Base-by-base conservation (phyloP, 2,329 filamentous ascomycete genomes). In the Corinectria fuckeliana region DNA sequence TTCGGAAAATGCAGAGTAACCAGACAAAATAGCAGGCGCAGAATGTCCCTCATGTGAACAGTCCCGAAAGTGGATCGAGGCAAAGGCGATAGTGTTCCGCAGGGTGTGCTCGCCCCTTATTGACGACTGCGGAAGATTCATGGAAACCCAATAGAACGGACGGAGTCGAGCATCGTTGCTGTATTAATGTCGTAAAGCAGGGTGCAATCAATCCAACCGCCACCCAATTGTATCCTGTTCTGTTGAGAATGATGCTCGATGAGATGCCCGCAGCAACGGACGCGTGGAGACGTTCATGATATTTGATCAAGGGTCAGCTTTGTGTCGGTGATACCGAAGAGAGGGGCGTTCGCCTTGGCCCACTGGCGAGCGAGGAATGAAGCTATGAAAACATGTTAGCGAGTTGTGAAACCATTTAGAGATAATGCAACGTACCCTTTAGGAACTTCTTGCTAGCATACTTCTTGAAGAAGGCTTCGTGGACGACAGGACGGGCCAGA, bases 381-480 rank as follows among this genome's bases (percentile, higher is more conserved):
- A 69, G 93, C 93, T 97, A 41, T 4, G 20, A 34, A 3, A 2
- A 5, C 2, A 28, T 39, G 64, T 72, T 34, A 74, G 67, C 28
- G 23, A 18, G 20, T 50, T 44, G 21, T 56, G 44, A 7, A 30
- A 18, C 3, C 14, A 20, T 18, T 26, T 5, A 8, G 10, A 21
- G 11, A 11, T 4, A 4, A 18, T 30, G 20, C 57, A n/a, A 70
- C 85, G 80, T 88, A 97, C 94, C 93, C 82, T 99, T 99, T 71
- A 98, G 81, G 80, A 98, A 99, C 80, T 97, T 97, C 84, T 98
- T 99, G 86, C 92, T 96, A 56, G 95, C 95, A 76, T 99, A 99
- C 80, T 99, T 99, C 86, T 96, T 97, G 85, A 97, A 98, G 84
- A 99, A 97, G 34, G 95, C 96, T 76, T 98, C 94, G 73, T 99